Evolutionary conservation across 495 filamentous ascomycete species (phyloP), one percentile per base, ranked within the genome.

Genomic region (Platismatia glauca): DNA sequence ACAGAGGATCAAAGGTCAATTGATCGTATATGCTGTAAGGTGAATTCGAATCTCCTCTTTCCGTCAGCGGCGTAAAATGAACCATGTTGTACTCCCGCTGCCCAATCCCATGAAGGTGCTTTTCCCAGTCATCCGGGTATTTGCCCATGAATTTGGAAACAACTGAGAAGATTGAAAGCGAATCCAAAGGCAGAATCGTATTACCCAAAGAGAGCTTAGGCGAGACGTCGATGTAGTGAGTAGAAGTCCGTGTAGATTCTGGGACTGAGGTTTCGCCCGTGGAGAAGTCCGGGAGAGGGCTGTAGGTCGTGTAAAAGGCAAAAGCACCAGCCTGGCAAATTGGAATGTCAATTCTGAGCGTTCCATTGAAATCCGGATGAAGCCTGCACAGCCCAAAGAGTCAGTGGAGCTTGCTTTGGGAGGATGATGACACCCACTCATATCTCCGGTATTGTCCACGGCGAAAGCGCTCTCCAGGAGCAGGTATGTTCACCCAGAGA

Each of bases 91-190:
- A 99, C 9, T 91, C 90, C 41, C 94, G 82, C 57, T 88, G 84
- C 63, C 87, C 84, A 66, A 97, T 94, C 46, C 94, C 94, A 64
- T 82, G 78, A 58, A 97, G 80, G 71, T 97, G 91, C 20, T 82
- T 85, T 62, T 97, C 85, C 92, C 92, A 99, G 64, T 91, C 87
- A 3, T 78, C 77, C 1, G 94, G 92, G 68, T 89, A 94, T 68
- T 86, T 84, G 43, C 95, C 95, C 88, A 99, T 93, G 78, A 96
- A 96, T 74, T 97, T 99, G 60, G 91, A 96, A 62, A 97, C 87
- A 41, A 93, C 79, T n/a, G 95, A 97, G 74, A 93, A 95, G 52
- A 96, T 84, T 0, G 91, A 94, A 11, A 99, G 78, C 0, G 95
- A 89, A 67, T 89, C 85, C 60, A 97, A 79, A 9, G 94, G 90